Base-by-base conservation (phyloP, 257 asterid species). In the Coffea canephora region DNA sequence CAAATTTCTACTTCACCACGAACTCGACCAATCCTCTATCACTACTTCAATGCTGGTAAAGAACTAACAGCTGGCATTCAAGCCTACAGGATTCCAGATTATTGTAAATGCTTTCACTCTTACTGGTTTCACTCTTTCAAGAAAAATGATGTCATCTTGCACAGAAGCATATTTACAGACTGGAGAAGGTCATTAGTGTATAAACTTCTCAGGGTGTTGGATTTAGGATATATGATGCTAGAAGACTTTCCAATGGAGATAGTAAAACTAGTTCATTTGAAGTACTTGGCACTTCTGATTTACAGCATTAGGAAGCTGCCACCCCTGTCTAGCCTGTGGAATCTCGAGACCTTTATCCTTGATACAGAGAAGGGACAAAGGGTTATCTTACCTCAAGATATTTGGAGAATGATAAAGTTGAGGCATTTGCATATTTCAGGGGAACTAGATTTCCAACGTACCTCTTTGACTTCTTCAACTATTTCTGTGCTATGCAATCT, bases 361-460 rank as follows among this genome's bases (percentile, higher is more conserved):
- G 27, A 11, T 1, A 11, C 10, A 31, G 69, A 54, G 6, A 74
- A 55, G 41, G 52, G 54, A 0, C 43, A 39, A 39, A 71, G 45
- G 27, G 10, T 77, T 31, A 77, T 39, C 9, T 34, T 77, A n/a
- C 81, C 69, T 3, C 18, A 52, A 23, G 48, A 21, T 5, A 54
- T 78, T 61, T 78, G 76, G 75, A 52, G 52, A 41, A 69, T 78
- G 81, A 49, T 31, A 59, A 70, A 67, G 71, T 52, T 77, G 54
- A 77, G 75, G 75, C 54, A 68, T 34, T 9, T 76, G 72, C 69
- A 41, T 23, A 27, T 12, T 75, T 21, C 57, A 75, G 54, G 39
- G 15, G 66, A 19, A 5, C 43, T 55, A 8, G 66, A 11, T 57
- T 59, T 75, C 57, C 50, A 43, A 62, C 15, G 14, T 54, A 16